Evolutionary conservation across 305 asterid species (phyloP).

Genomic region (Andrographis paniculata): DNA sequence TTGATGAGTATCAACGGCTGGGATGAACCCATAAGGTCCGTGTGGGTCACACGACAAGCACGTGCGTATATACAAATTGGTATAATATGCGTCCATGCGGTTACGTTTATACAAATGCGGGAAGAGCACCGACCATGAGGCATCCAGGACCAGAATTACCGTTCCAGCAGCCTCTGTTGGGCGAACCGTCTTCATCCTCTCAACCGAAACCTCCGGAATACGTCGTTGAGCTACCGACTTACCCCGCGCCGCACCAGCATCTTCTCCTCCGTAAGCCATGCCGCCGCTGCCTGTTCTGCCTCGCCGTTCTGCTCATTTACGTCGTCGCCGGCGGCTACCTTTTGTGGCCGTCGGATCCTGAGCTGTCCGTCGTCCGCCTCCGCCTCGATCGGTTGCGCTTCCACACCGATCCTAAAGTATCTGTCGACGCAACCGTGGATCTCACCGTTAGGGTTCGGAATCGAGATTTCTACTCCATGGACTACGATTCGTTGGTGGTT

Average conservation of each 20-base stretch:
- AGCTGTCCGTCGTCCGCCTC: conserved; percentile 53
- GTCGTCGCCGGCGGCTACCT: conserved; percentile 46
- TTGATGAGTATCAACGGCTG: no score
- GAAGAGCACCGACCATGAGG: no score
- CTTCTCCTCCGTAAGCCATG: conserved; percentile 34
- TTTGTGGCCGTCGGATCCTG: conserved; percentile 81
- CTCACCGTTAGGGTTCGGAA: conserved; percentile 54
- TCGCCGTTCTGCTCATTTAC: conserved; percentile 35
- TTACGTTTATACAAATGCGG: no score
- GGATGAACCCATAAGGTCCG: no score
- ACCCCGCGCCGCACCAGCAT: conserved; percentile 33
- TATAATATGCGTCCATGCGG: no score
- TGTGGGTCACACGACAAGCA: no score
- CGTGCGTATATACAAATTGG: no score
- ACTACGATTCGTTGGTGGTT: conserved; percentile 46
- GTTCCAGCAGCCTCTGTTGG: no score
- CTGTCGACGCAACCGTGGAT: conserved; percentile 60
- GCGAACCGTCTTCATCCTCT: no score
- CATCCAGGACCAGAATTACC: no score
- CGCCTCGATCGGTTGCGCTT: conserved; percentile 42
- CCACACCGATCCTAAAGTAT: conserved; percentile 36
- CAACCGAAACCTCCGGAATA: conserved; percentile 28
- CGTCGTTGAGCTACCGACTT: conserved; percentile 53
- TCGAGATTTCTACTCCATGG: conserved; percentile 52
- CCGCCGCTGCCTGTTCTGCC: conserved; percentile 35